Percentiles rank a stretch among this genome's conserved stretches.
Evolutionary conservation across 352 stramenopile genomes (phyloP).

Genomic region (Pythium guiyangense): DNA sequence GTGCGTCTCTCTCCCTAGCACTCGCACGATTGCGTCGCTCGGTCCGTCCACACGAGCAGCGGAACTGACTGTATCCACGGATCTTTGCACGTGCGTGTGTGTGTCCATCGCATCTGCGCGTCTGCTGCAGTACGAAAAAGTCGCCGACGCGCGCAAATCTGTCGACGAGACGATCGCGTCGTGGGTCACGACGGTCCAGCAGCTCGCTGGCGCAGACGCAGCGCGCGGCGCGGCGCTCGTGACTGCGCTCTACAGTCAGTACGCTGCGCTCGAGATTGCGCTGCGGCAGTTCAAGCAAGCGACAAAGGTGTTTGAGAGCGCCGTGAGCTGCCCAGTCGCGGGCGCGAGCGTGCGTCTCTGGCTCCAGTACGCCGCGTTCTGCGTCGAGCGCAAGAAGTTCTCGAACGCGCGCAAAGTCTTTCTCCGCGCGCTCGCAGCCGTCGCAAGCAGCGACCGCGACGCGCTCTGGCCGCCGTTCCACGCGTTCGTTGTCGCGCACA

Average conservation of each 20-base stretch:
- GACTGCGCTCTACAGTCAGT: conserved; percentile 45
- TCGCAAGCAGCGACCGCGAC: conserved; percentile 22
- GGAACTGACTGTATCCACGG: neutral
- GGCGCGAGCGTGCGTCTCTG: conserved; percentile 32
- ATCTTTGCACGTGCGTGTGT: too few species aligned
- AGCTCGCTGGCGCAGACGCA: conserved; percentile 11
- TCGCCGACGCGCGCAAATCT: conserved; percentile 41
- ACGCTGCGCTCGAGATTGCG: conserved; percentile 74
- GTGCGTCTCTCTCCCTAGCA: too few species aligned
- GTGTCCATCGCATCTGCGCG: neutral
- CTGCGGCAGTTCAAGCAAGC: conserved; percentile 82
- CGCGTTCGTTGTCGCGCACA: conserved; percentile 56
- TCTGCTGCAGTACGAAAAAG: conserved; percentile 59
- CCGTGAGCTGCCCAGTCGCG: conserved; percentile 44
- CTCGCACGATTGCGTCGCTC: too few species aligned
- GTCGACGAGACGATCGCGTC: conserved; percentile 41
- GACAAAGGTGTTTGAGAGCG: conserved; percentile 73
- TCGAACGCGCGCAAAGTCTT: conserved; percentile 78
- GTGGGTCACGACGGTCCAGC: conserved; percentile 28
- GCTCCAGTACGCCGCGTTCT: conserved; percentile 72
- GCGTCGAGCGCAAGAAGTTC: conserved; percentile 65
- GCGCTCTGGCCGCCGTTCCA: conserved; percentile 53
- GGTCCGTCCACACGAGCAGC: neutral
- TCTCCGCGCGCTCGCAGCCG: conserved; percentile 44
- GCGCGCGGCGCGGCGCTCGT: conserved; percentile 24